A percentile compares a stretch with the other conserved stretches of the same genome.
Evolutionary conservation across 176 grass and related monocot genomes (phyloP).

Genomic region (Eragrostis nindensis): DNA sequence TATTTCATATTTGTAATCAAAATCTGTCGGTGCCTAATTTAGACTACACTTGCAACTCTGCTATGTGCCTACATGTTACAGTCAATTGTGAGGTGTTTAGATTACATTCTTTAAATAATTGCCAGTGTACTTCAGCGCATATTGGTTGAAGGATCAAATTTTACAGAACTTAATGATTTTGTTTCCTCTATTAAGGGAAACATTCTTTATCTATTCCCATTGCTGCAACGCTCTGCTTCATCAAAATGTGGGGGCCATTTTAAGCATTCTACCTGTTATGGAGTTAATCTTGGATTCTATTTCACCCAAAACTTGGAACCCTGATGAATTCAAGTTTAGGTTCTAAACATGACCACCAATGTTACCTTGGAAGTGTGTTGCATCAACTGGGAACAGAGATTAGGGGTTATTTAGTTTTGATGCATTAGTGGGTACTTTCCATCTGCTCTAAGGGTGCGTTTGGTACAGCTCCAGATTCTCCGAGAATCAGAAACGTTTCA

Average conservation of each 20-base stretch:
- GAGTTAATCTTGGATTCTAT: constrained; percentile 16
- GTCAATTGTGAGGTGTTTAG: no score
- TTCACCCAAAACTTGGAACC: constrained; percentile 11
- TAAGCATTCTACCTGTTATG: background rate
- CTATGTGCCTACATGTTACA: background rate
- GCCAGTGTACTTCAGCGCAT: background rate
- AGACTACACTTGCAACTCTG: background rate
- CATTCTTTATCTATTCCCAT: constrained; percentile 94
- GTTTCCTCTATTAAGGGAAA: constrained; percentile 63
- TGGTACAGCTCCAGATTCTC: no score
- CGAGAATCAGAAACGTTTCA: no score
- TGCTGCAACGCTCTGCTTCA: constrained; percentile 81
- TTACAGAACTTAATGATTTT: constrained; percentile 23
- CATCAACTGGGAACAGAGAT: constrained; percentile 15
- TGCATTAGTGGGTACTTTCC: constrained; percentile 19
- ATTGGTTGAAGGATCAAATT: constrained; percentile 5
- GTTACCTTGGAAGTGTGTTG: background rate
- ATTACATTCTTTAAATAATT: constrained; percentile 21
- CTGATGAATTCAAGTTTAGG: background rate
- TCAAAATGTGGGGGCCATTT: constrained; percentile 52
- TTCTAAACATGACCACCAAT: constrained; percentile 6
- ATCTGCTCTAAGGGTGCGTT: no score
- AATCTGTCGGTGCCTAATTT: background rate
- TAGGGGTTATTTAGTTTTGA: constrained; percentile 23
- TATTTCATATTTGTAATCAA: constrained; percentile 13